These are phyloP conservation scores for Nematocida sp. DNA, from an alignment of 371 early-diverging fungal species.

Conservation along the genomic window DNA sequence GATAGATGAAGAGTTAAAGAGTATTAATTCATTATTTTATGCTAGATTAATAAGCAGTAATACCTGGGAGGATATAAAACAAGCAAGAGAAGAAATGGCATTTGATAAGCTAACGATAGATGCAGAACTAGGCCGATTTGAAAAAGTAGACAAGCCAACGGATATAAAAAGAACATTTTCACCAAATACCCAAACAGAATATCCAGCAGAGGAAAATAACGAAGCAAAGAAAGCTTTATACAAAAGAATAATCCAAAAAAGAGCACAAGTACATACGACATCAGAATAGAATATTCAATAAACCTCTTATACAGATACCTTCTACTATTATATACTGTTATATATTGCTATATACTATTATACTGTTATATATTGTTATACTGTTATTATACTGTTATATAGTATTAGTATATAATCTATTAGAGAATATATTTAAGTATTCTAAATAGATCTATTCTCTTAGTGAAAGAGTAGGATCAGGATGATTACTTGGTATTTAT, in stretches of 20 bases:
- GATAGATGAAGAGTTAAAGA: constrained; percentile 22
- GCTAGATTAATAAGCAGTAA: constrained; percentile 26
- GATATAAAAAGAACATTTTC: not conserved
- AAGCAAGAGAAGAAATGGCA: constrained; percentile 26
- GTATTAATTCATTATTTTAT: constrained; percentile 27
- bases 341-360: no score
- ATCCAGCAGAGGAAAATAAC: not conserved
- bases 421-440: no score
- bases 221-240: not conserved
- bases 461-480: not conserved
- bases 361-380: no score
- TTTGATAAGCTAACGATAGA: constrained; percentile 40
- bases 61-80: constrained; percentile 27
- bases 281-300: no score
- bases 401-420: no score
- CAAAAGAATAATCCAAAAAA: not conserved
- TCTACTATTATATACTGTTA: no score
- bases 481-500: not conserved
- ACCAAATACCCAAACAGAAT: not conserved
- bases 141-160: constrained; percentile 16
- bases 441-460: not conserved
- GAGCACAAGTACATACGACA: no score
- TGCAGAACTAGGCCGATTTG: constrained; percentile 36
- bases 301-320: no score
- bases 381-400: no score